phyloP scores from a whole-genome alignment of 1,284 basidiomycete species.

The Boletus calvinii region DNA sequence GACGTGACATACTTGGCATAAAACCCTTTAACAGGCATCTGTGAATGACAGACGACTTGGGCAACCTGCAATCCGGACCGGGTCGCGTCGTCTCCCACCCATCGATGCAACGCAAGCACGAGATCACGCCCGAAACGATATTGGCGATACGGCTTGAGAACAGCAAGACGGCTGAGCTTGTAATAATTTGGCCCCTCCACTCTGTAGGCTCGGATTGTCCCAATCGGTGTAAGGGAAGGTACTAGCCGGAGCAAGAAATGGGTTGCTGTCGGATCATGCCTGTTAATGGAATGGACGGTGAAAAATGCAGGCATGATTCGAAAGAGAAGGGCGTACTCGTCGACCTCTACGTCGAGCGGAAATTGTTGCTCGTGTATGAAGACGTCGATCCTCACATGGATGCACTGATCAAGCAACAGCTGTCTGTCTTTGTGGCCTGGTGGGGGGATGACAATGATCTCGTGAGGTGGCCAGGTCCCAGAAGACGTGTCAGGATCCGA shows the following conservation, averaged over 20 bases:
- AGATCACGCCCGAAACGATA: slow-evolving; percentile 63
- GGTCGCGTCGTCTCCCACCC: slow-evolving; percentile 46
- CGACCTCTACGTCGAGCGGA: slow-evolving; percentile 67
- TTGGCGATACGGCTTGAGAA: slow-evolving; percentile 63
- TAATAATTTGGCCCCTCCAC: slow-evolving; percentile 42
- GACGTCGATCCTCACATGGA: slow-evolving; percentile 62
- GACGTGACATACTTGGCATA: slow-evolving; percentile 63
- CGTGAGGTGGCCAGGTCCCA: slow-evolving; percentile 42
- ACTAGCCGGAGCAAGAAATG: slow-evolving; percentile 70
- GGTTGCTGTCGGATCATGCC: slow-evolving; percentile 58
- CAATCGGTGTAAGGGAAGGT: slow-evolving; percentile 59
- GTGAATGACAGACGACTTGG: slow-evolving; percentile 61
- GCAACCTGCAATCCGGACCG: slow-evolving; percentile 31
- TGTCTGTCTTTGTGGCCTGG: slow-evolving; percentile 36
- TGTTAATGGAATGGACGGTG: slow-evolving; percentile 26
- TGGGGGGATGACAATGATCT: slow-evolving; percentile 50
- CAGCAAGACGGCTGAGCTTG: slow-evolving; percentile 68
- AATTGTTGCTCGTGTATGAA: slow-evolving; percentile 56
- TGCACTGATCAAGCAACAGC: slow-evolving; percentile 53
- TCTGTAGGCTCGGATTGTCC: slow-evolving; percentile 51
- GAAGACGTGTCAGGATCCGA: slow-evolving; percentile 13
- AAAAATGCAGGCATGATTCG: slow-evolving; percentile 9
- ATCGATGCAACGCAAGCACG: slow-evolving; percentile 58
- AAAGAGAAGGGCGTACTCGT: slow-evolving; percentile 50
- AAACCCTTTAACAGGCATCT: slow-evolving; percentile 67